Evolutionary conservation across 352 stramenopile genomes (phyloP).

Genomic region (Phytophthora meadii): DNA sequence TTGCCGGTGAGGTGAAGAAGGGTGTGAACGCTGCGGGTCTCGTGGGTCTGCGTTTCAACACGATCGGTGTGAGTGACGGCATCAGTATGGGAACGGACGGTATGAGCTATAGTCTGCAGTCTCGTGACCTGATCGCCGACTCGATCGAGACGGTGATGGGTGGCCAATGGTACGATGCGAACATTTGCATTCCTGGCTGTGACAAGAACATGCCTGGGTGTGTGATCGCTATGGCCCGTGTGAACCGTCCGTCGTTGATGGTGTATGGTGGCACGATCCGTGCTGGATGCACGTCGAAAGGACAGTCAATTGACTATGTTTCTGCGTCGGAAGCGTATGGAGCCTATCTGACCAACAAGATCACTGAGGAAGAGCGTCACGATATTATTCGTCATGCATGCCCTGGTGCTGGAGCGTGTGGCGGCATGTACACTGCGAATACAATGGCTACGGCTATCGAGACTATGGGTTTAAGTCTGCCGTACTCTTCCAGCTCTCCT

Average conservation of each 20-base stretch:
- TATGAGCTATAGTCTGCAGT: slow-evolving; percentile 97
- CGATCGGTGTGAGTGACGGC: slow-evolving; percentile 97
- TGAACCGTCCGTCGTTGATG: slow-evolving; percentile 98
- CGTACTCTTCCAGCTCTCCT: slow-evolving; percentile 96
- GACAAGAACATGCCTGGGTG: slow-evolving; percentile 99
- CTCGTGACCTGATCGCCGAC: slow-evolving; percentile 98
- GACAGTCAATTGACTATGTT: slow-evolving; percentile 43
- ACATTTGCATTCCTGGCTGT: slow-evolving; percentile 97
- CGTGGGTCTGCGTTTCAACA: slow-evolving; percentile 98
- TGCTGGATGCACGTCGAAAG: slow-evolving; percentile 90
- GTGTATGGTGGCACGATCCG: slow-evolving; percentile 99
- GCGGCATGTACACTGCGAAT: slow-evolving; percentile 99
- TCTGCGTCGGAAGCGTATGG: slow-evolving; percentile 39
- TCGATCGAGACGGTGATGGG: slow-evolving; percentile 99
- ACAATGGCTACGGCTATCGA: slow-evolving; percentile 99
- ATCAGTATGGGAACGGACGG: slow-evolving; percentile 97
- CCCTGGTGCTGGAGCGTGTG: slow-evolving; percentile 95
- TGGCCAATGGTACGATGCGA: slow-evolving; percentile 98
- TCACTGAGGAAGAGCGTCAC: slow-evolving; percentile 88
- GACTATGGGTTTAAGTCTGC: slow-evolving; percentile 95
- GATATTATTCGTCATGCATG: slow-evolving; percentile 97
- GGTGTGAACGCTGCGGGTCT: slow-evolving; percentile 91
- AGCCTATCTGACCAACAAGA: slow-evolving; percentile 26
- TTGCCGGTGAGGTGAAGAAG: slow-evolving; percentile 95
- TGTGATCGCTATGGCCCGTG: slow-evolving; percentile 98